phyloP scores from a whole-genome alignment of 1,139 yeast species.

The Saccharomyces uvarum region DNA sequence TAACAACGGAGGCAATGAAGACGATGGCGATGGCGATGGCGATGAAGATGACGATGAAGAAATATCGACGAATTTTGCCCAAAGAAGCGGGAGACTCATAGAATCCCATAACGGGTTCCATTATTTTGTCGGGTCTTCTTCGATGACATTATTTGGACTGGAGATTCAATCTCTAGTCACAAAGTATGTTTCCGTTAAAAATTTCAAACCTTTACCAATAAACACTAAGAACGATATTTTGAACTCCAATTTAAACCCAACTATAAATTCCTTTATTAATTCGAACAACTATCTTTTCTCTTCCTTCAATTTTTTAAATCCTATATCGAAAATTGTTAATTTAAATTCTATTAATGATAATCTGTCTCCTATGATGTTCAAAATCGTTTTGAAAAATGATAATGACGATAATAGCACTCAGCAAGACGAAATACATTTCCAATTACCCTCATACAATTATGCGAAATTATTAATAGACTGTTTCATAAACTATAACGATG shows the following conservation, averaged over 20 bases:
- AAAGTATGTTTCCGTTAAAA: constrained; percentile 19
- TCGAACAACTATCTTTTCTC: background rate
- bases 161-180: constrained; percentile 54
- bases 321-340: background rate
- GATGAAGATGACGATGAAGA: constrained; percentile 32
- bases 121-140: constrained; percentile 69
- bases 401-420: constrained; percentile 41
- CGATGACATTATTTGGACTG: constrained; percentile 72
- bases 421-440: constrained; percentile 42
- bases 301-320: background rate
- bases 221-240: constrained; percentile 1
- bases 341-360: background rate
- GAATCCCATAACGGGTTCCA: constrained; percentile 70
- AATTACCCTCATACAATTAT: constrained; percentile 69
- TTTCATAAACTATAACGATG: constrained; percentile 71
- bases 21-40: background rate
- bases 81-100: constrained; percentile 60
- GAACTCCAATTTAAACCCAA: background rate
- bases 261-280: background rate
- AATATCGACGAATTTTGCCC: constrained; percentile 59
- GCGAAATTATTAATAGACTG: constrained; percentile 70
- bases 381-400: constrained; percentile 59
- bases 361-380: constrained; percentile 39
- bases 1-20: background rate
- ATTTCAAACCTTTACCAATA: constrained; percentile 15